A percentile compares a stretch with the other conserved stretches of the same genome.
phyloP scores from a whole-genome alignment of 2,329 filamentous ascomycete genomes.

The Cordyceps farinosa region DNA sequence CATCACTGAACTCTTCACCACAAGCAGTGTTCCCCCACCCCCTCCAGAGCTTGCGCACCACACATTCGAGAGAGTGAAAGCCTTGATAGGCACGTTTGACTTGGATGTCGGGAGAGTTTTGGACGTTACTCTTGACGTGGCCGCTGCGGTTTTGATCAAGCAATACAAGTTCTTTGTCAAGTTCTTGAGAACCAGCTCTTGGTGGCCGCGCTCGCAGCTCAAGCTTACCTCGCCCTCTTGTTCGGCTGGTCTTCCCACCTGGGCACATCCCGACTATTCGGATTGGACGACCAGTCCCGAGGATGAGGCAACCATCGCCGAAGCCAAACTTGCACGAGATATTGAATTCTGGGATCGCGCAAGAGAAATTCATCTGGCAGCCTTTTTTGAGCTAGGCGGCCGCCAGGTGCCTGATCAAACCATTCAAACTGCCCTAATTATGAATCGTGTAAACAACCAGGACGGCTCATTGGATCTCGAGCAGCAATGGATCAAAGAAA shows the following conservation, averaged over 20 bases:
- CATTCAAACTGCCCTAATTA: slow-evolving; percentile 41
- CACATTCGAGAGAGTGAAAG: slow-evolving; percentile 89
- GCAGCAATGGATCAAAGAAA: slow-evolving; percentile 73
- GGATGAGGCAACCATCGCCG: slow-evolving; percentile 57
- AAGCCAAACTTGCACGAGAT: slow-evolving; percentile 64
- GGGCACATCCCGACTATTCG: slow-evolving; percentile 72
- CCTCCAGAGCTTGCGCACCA: slow-evolving; percentile 73
- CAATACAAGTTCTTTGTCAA: slow-evolving; percentile 94
- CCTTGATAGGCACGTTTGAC: slow-evolving; percentile 93
- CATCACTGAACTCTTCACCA: slow-evolving; percentile 91
- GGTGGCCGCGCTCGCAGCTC: slow-evolving; percentile 76
- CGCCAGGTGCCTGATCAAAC: slow-evolving; percentile 61
- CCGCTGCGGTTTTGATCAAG: slow-evolving; percentile 88
- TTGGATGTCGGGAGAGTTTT: slow-evolving; percentile 92
- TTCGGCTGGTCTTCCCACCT: slow-evolving; percentile 69
- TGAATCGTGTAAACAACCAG: slow-evolving; percentile 35
- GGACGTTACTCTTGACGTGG: slow-evolving; percentile 92
- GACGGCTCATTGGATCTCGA: slow-evolving; percentile 52
- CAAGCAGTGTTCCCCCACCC: slow-evolving; percentile 70
- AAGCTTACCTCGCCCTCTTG: slow-evolving; percentile 43
- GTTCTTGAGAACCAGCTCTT: slow-evolving; percentile 84
- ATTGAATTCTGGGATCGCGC: slow-evolving; percentile 75
- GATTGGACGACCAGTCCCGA: slow-evolving; percentile 64
- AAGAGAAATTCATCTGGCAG: slow-evolving; percentile 70
- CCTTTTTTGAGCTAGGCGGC: slow-evolving; percentile 86